Evolutionary conservation across 805 yeast genomes (phyloP).

Genomic region (Candida sithepensis): DNA sequence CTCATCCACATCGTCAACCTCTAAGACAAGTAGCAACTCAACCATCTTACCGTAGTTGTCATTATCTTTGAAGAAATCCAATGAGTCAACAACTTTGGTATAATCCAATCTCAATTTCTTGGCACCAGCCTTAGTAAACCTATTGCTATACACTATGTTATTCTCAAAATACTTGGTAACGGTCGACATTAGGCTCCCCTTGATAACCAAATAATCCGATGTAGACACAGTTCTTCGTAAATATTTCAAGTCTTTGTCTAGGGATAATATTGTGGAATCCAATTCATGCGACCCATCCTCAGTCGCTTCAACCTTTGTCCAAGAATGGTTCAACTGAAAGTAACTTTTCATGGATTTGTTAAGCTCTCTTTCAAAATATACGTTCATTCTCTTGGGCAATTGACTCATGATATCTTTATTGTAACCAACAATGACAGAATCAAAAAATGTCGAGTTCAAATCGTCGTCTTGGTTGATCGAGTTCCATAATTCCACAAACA

Average conservation of each 20-base stretch:
- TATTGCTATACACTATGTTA: conserved; percentile 35
- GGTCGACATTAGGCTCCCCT: conserved; percentile 23
- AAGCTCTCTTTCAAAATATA: conserved; percentile 34
- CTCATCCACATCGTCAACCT: not conserved
- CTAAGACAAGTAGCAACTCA: conserved; percentile 17
- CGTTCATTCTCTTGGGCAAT: conserved; percentile 27
- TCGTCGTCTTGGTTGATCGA: conserved; percentile 21
- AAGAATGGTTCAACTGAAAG: conserved; percentile 27
- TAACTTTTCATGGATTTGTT: conserved; percentile 35
- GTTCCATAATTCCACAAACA: conserved; percentile 42
- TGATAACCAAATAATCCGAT: conserved; percentile 27
- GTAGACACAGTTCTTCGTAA: conserved; percentile 29
- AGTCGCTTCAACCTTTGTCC: conserved; percentile 17
- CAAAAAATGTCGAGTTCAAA: conserved; percentile 38
- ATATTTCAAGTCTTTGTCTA: conserved; percentile 28
- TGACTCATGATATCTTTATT: conserved; percentile 26
- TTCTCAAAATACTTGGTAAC: conserved; percentile 36
- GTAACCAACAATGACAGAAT: conserved; percentile 39
- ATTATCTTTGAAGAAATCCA: conserved; percentile 21
- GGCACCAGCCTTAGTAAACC: conserved; percentile 34
- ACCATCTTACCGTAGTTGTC: conserved; percentile 17
- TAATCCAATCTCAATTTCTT: conserved; percentile 32
- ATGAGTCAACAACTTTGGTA: conserved; percentile 25
- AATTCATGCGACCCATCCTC: conserved; percentile 21
- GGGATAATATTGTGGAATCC: conserved; percentile 20